These are phyloP conservation scores for Angomonas deanei DNA, from an alignment of 208 protist species.

Conservation along the genomic window DNA sequence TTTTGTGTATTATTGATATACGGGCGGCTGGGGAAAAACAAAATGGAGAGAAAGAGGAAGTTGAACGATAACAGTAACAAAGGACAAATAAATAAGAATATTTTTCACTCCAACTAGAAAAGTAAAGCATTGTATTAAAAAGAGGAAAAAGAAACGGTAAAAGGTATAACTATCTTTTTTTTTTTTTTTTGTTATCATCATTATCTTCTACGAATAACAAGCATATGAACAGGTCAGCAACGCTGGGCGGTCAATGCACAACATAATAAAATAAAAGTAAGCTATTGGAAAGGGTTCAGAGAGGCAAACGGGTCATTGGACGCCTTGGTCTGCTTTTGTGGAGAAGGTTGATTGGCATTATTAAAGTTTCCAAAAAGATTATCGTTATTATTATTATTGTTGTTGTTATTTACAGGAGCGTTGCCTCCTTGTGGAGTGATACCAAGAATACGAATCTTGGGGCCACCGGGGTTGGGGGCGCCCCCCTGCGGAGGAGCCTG, in stretches of 20 bases:
- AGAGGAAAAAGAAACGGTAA: conserved; percentile 6
- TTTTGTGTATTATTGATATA: background rate
- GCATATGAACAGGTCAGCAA: background rate
- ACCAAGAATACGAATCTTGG: too few relatives aligned
- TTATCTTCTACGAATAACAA: background rate
- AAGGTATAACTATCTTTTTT: too few relatives aligned
- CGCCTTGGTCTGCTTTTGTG: background rate
- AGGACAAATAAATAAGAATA: conserved; percentile 5
- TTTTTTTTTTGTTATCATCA: too few relatives aligned
- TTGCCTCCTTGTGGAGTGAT: background rate
- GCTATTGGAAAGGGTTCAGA: conserved; percentile 26
- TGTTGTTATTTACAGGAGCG: background rate
- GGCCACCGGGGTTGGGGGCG: too few relatives aligned
- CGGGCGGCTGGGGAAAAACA: background rate
- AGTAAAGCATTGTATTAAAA: background rate
- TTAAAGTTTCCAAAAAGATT: too few relatives aligned
- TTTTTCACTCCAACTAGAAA: background rate
- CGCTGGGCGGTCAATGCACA: too few relatives aligned
- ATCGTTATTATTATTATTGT: conserved; percentile 5
- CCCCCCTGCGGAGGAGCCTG: background rate
- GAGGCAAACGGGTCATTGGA: conserved; percentile 20
- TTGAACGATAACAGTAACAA: background rate
- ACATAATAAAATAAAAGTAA: conserved; percentile 4
- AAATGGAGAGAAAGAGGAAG: background rate
- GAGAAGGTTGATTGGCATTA: background rate